These are phyloP conservation scores for Panicum hallii DNA, from an alignment of 202 grass and related monocot species.

Conservation along the genomic window DNA sequence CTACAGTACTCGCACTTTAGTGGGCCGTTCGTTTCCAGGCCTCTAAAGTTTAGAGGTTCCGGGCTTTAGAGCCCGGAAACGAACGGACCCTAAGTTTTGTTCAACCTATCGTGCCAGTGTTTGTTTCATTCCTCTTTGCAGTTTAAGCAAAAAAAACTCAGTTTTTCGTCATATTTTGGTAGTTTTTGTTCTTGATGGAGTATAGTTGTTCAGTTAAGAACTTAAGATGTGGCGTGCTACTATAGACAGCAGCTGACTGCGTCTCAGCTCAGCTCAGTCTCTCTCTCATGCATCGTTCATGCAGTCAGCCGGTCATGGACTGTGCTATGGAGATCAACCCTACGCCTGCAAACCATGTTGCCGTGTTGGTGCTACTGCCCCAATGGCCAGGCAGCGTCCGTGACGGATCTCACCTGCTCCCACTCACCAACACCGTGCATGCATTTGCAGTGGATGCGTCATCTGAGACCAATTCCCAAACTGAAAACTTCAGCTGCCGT, in stretches of 20 bases:
- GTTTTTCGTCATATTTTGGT: neutral
- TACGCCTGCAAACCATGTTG: neutral
- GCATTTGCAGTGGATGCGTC: slow-evolving; percentile 24
- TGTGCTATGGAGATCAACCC: neutral
- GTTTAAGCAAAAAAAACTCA: neutral
- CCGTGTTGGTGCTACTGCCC: neutral
- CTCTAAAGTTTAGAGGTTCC: no score
- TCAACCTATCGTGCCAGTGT: no score
- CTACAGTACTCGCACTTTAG: no score
- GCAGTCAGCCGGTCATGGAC: neutral
- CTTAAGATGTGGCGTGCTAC: slow-evolving; percentile 8
- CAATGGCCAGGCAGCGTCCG: slow-evolving; percentile 24
- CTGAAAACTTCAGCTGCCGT: slow-evolving; percentile 17
- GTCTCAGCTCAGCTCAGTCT: neutral
- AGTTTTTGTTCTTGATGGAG: slow-evolving; percentile 28
- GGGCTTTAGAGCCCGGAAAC: no score
- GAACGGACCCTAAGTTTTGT: no score
- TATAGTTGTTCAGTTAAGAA: slow-evolving; percentile 33
- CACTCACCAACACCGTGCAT: neutral
- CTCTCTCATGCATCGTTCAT: neutral
- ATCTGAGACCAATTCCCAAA: slow-evolving; percentile 40
- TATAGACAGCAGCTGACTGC: neutral
- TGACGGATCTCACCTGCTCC: slow-evolving; percentile 48
- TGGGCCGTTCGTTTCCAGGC: no score
- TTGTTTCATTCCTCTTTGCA: neutral